phyloP scores from a whole-genome alignment of 805 yeast genomes.

The Sungouiella thailandica region DNA sequence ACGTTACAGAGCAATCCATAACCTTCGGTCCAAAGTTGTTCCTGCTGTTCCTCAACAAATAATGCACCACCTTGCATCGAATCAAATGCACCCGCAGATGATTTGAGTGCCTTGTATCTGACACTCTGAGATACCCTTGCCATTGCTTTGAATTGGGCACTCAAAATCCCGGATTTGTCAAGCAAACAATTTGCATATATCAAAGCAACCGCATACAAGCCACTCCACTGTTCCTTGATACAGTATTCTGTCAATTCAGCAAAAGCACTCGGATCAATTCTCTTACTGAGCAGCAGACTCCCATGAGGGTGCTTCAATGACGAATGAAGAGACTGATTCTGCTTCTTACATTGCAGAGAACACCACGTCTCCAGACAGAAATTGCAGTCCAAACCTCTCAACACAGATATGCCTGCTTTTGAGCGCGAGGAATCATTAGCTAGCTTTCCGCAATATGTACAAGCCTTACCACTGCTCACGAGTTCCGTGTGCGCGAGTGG shows the following conservation, averaged over 20 bases:
- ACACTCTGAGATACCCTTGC: constrained; percentile 66
- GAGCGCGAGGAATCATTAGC: constrained; percentile 27
- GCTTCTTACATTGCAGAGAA: constrained; percentile 52
- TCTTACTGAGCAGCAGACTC: constrained; percentile 29
- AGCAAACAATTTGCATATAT: constrained; percentile 43
- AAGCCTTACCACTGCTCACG: constrained; percentile 58
- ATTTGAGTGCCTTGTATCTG: constrained; percentile 54
- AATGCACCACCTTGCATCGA: constrained; percentile 48
- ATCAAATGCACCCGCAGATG: constrained; percentile 52
- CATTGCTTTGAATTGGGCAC: constrained; percentile 52
- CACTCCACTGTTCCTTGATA: constrained; percentile 60
- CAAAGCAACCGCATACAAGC: constrained; percentile 59
- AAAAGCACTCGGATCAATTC: constrained; percentile 48
- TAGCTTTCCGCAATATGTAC: constrained; percentile 66
- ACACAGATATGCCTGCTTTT: constrained; percentile 23
- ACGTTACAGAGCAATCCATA: constrained; percentile 44
- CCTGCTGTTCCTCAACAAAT: constrained; percentile 52
- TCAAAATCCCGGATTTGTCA: constrained; percentile 38
- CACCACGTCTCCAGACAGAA: constrained; percentile 72
- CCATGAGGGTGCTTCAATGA: constrained; percentile 47
- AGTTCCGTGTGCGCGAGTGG: constrained; percentile 61
- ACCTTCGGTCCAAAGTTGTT: constrained; percentile 56
- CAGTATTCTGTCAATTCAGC: constrained; percentile 55
- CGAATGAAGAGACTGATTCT: constrained; percentile 46
- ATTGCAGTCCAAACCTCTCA: constrained; percentile 58